A percentile compares a stretch with the other conserved stretches of the same genome.
Conservation (phyloP, 2,329 filamentous ascomycete genomes). For the Penicillium fuscoglaucum region DNA sequence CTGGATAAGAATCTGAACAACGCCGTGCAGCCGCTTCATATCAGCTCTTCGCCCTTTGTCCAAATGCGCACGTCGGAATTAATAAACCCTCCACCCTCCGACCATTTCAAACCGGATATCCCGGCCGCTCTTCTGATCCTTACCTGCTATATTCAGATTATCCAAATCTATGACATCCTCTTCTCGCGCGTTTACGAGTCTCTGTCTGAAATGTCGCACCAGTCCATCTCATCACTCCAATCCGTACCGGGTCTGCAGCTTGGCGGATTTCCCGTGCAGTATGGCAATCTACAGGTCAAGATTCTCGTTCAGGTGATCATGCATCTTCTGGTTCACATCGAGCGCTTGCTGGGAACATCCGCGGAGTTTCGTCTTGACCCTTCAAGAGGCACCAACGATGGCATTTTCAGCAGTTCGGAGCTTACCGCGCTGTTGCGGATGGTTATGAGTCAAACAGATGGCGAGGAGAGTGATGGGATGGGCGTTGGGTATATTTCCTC, state of each 20-base stretch:
- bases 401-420: neutral
- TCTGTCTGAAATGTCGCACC: constrained; percentile 1
- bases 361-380: neutral
- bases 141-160: constrained; percentile 3
- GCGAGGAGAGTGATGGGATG: neutral
- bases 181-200: neutral
- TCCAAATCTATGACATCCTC: neutral
- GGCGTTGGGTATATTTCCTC: neutral
- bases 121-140: neutral
- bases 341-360: neutral
- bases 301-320: constrained; percentile 2
- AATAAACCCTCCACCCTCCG: neutral
- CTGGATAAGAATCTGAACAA: neutral
- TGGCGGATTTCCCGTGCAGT: constrained; percentile 2
- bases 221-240: constrained; percentile 3
- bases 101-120: neutral
- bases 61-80: neutral
- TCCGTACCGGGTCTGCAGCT: neutral
- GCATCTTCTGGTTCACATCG: constrained; percentile 1
- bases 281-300: constrained; percentile 1
- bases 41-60: neutral
- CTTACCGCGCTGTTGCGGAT: neutral
- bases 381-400: neutral
- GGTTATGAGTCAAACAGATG: neutral
- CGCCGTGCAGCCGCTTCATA: neutral